Evolutionary conservation across 2,329 filamentous ascomycete genomes (phyloP).

Genomic region (Daldinia eschscholtzii): DNA sequence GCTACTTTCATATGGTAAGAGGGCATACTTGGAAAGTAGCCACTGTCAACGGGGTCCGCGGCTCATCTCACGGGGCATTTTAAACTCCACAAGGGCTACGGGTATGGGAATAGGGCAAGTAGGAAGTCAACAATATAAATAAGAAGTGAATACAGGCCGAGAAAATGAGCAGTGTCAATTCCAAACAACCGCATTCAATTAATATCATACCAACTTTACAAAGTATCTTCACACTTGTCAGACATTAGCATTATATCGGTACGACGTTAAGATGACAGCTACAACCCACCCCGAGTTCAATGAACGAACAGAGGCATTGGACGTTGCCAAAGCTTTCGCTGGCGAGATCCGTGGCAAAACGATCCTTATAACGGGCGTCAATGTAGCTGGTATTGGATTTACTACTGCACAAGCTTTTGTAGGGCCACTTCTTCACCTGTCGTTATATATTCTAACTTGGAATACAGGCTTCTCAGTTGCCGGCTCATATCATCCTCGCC

Average conservation of each 20-base stretch:
- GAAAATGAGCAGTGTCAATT: background rate
- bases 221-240: background rate
- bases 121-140: background rate
- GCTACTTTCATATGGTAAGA: background rate
- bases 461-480: slow-evolving; percentile 50
- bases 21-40: background rate
- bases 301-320: slow-evolving; percentile 54
- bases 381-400: slow-evolving; percentile 54
- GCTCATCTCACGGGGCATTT: background rate
- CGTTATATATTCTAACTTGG: background rate
- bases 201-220: background rate
- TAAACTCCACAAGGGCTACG: background rate
- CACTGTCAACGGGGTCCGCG: background rate
- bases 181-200: background rate
- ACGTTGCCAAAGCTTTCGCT: slow-evolving; percentile 56
- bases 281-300: slow-evolving; percentile 55
- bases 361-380: slow-evolving; percentile 54
- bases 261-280: slow-evolving; percentile 42
- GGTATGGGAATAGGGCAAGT: background rate
- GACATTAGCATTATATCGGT: too few species aligned
- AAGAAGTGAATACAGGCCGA: background rate
- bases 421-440: slow-evolving; percentile 20
- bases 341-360: slow-evolving; percentile 55
- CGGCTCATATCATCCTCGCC: slow-evolving; percentile 54
- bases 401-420: slow-evolving; percentile 54